Conservation (phyloP, 768 basidiomycete species). For the Psilocybe azurescens region DNA sequence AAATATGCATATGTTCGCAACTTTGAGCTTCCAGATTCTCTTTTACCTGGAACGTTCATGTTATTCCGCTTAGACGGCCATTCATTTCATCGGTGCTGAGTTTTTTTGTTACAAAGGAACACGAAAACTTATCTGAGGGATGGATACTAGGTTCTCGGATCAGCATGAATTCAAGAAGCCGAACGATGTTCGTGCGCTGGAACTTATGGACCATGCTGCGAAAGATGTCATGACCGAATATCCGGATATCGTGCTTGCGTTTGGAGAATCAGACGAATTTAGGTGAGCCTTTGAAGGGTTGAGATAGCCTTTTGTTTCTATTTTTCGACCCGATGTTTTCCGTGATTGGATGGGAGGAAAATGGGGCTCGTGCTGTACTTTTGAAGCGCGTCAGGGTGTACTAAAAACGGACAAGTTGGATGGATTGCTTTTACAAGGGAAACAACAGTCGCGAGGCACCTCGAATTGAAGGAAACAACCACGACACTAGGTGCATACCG, state of each 20-base stretch:
- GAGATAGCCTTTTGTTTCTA: background rate
- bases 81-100: slow-evolving; percentile 83
- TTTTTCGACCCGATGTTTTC: background rate
- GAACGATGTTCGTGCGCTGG: slow-evolving; percentile 85
- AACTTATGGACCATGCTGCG: slow-evolving; percentile 94
- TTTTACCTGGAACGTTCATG: slow-evolving; percentile 85
- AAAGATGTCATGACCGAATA: slow-evolving; percentile 80
- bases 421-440: background rate
- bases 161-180: slow-evolving; percentile 86
- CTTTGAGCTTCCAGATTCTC: slow-evolving; percentile 87
- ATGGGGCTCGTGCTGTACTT: background rate
- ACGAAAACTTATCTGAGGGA: background rate
- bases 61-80: slow-evolving; percentile 92
- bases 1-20: slow-evolving; percentile 89
- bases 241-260: slow-evolving; percentile 84
- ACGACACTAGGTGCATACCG: no score
- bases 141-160: slow-evolving; percentile 74
- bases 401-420: background rate
- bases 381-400: background rate
- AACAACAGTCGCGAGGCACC: background rate
- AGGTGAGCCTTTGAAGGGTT: slow-evolving; percentile 55
- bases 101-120: background rate
- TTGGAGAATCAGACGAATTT: slow-evolving; percentile 98
- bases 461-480: no score
- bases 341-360: background rate